Percentiles rank a stretch among this genome's conserved stretches.
phyloP scores from a whole-genome alignment of 805 yeast species.

The Hanseniaspora clermontiae region DNA sequence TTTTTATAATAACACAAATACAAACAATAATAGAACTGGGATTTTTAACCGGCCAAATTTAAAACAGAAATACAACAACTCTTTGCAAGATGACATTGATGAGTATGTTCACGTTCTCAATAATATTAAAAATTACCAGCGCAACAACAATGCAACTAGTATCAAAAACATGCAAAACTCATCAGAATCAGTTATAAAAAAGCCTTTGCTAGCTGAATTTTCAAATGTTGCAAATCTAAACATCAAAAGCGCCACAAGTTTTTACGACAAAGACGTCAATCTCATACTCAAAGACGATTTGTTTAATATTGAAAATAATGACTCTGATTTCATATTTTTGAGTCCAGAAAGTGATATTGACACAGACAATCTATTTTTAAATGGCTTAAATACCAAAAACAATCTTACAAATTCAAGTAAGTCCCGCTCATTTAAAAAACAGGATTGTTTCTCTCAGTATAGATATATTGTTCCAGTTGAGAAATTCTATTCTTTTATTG shows the following conservation, averaged over 20 bases:
- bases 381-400: background rate
- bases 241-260: background rate
- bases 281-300: background rate
- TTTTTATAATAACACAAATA: background rate
- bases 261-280: background rate
- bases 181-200: background rate
- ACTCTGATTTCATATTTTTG: background rate
- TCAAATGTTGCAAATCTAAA: background rate
- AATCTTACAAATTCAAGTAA: background rate
- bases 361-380: background rate
- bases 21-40: background rate
- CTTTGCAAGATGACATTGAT: constrained; percentile 2
- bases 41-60: background rate
- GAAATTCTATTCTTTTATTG: background rate
- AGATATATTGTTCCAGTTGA: background rate
- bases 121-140: background rate
- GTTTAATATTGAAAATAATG: background rate
- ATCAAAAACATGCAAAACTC: background rate
- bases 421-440: background rate
- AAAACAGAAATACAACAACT: background rate
- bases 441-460: background rate
- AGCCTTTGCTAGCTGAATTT: background rate
- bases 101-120: background rate
- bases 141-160: background rate
- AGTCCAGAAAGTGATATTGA: constrained; percentile 9